Evolutionary conservation across 2,329 filamentous ascomycete species (phyloP), one percentile per base, ranked within the genome.

Genomic region (Lithohypha guttulata): DNA sequence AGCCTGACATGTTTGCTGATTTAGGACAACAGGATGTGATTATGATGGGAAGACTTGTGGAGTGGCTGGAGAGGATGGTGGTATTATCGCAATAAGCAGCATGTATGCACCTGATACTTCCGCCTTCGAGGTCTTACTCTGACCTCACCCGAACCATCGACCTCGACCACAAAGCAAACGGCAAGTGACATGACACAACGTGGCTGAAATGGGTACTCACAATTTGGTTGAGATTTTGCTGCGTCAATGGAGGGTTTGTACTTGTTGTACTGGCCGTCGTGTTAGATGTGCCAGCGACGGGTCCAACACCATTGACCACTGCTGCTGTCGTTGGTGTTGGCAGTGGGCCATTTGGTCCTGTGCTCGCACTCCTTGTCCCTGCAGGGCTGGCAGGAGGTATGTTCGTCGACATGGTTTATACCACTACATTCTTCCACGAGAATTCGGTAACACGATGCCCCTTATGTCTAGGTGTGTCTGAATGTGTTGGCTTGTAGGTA

Each of bases 191-290:
- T n/a, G n/a, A n/a, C n/a, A n/a, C n/a, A n/a, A n/a, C 20, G 17
- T 14, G 26, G 23, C 25, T 27, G 3, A 34, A 13, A 19, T 30
- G 26, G 10, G 11, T 19, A 69, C 87, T 73, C 72, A 95, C 89
- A 61, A 96, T 96, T 52, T 94, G 86, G 54, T 96, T 96, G 1
- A 95, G 62, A 56, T 95, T 93, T 54, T 93, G 84, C 47, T 89
- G 85, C 2, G 81, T 85, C 63, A 85, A 79, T 10, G 57, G 57
- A 27, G 58, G 58, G 38, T 40, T 34, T 15, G 34, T 43, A n/a
- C 27, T 42, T 19, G 23, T 19, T 26, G 27, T 49, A n/a, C n/a
- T n/a, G n/a, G n/a, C n/a, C 28, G 53, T 45, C n/a, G 57, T 52
- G 4, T 55, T 53, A 4, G 39, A 15, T 18, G 45, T 27, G n/a